A percentile compares a stretch with the other conserved stretches of the same genome.
These are phyloP conservation scores for Sparassis latifolia DNA, from an alignment of 1,284 basidiomycete species.

Conservation along the genomic window DNA sequence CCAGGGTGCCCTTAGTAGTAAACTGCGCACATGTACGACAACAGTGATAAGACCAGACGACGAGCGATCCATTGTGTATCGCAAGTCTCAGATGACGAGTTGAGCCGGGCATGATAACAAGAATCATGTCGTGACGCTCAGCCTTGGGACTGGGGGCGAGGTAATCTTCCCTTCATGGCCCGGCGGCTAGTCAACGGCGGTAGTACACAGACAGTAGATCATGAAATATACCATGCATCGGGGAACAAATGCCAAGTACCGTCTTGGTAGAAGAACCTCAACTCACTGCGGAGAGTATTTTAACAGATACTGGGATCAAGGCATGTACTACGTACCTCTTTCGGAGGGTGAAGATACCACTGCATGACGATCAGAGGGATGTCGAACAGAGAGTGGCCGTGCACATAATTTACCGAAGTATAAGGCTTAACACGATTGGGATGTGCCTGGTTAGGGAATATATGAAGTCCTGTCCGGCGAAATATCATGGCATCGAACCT, in stretches of 20 bases:
- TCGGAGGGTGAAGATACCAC: slow-evolving; percentile 86
- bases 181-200: too few species aligned
- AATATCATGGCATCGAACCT: slow-evolving; percentile 37
- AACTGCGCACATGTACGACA: too few species aligned
- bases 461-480: background rate
- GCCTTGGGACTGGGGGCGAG: slow-evolving; percentile 73
- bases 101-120: slow-evolving; percentile 84
- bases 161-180: slow-evolving; percentile 63
- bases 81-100: slow-evolving; percentile 30
- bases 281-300: slow-evolving; percentile 45
- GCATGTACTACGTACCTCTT: slow-evolving; percentile 45
- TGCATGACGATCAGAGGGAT: slow-evolving; percentile 18
- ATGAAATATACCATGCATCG: slow-evolving; percentile 64
- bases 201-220: too few species aligned
- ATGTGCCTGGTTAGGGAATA: slow-evolving; percentile 45
- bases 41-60: too few species aligned
- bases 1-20: too few species aligned
- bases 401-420: slow-evolving; percentile 56
- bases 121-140: slow-evolving; percentile 75
- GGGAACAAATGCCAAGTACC: slow-evolving; percentile 81
- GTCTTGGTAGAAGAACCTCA: slow-evolving; percentile 90
- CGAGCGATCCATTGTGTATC: too few species aligned
- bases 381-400: too few species aligned
- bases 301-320: background rate
- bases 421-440: slow-evolving; percentile 79